Evolutionary conservation across 1,284 basidiomycete species (phyloP).

Genomic region (Coniferiporia weirii): DNA sequence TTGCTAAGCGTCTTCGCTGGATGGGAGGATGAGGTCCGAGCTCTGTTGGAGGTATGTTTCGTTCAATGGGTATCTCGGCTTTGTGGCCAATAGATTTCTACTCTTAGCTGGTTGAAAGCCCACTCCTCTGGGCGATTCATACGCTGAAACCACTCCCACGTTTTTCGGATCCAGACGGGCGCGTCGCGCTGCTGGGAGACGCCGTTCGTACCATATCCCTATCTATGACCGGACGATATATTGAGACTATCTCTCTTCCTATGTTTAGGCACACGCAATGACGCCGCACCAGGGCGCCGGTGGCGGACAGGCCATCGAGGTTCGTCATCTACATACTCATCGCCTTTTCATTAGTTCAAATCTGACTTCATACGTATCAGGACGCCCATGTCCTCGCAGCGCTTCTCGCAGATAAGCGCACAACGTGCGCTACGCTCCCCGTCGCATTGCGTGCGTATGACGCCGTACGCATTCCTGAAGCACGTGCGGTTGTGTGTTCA

Average conservation of each 20-base stretch:
- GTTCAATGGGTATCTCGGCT: not conserved
- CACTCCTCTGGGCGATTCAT: constrained; percentile 45
- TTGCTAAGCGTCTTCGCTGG: constrained; percentile 21
- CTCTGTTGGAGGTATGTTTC: constrained; percentile 20
- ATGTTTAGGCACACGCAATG: constrained; percentile 46
- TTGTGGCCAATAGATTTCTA: not conserved
- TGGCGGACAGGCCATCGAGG: constrained; percentile 53
- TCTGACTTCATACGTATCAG: constrained; percentile 21
- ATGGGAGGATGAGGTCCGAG: constrained; percentile 25
- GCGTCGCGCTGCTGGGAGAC: constrained; percentile 47
- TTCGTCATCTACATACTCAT: constrained; percentile 21
- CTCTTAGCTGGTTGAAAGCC: constrained; percentile 15
- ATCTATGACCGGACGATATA: not conserved
- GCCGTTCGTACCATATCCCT: constrained; percentile 30
- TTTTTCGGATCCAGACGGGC: constrained; percentile 29
- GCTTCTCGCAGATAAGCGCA: constrained; percentile 38
- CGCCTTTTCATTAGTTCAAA: not conserved
- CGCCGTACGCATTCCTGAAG: constrained; percentile 18
- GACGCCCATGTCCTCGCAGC: constrained; percentile 37
- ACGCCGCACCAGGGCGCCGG: constrained; percentile 51
- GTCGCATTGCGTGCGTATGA: constrained; percentile 19
- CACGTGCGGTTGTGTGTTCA: constrained; percentile 13
- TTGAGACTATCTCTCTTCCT: not conserved
- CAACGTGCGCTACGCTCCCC: constrained; percentile 30
- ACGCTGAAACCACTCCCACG: constrained; percentile 35